Conservation (phyloP, 192 early-diverging fungal species). For the Allomyces javanicus region DNA sequence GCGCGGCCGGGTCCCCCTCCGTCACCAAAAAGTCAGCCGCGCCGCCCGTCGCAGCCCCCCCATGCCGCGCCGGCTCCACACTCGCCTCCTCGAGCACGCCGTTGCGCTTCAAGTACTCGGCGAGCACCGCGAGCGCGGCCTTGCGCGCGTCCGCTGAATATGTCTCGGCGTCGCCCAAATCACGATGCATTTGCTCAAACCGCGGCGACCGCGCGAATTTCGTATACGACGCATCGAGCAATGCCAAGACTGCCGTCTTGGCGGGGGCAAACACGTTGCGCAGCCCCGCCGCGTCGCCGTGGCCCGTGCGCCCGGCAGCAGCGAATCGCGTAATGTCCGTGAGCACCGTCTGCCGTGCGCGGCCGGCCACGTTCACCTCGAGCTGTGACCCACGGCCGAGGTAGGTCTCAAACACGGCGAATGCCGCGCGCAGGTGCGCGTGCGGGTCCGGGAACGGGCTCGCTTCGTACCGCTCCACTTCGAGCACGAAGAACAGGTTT, state of each 20-base stretch:
- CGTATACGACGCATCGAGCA: not conserved
- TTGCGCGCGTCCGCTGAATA: not conserved
- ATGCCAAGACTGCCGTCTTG: not conserved
- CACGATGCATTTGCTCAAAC: not conserved
- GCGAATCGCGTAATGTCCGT: not conserved
- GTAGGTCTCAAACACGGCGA: slow-evolving; percentile 34
- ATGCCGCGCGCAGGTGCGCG: slow-evolving; percentile 21
- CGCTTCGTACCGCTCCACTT: slow-evolving; percentile 34
- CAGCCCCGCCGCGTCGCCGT: not conserved
- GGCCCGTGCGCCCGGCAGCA: not conserved
- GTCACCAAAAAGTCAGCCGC: not conserved
- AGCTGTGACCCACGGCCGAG: slow-evolving; percentile 27
- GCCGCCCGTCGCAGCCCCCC: too few relatives aligned
- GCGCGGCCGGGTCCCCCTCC: not conserved
- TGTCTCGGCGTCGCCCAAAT: not conserved
- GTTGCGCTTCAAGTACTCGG: not conserved
- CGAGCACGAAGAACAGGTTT: slow-evolving; percentile 37
- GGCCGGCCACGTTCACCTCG: slow-evolving; percentile 35
- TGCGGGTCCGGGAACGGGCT: slow-evolving; percentile 9
- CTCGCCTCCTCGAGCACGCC: not conserved
- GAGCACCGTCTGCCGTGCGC: slow-evolving; percentile 15
- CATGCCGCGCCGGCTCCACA: not conserved
- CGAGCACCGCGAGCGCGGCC: not conserved
- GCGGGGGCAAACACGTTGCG: not conserved
- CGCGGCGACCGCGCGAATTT: not conserved